These are phyloP conservation scores for Scytalidium lignicola DNA, from an alignment of 2,329 filamentous ascomycete species.

Conservation along the genomic window DNA sequence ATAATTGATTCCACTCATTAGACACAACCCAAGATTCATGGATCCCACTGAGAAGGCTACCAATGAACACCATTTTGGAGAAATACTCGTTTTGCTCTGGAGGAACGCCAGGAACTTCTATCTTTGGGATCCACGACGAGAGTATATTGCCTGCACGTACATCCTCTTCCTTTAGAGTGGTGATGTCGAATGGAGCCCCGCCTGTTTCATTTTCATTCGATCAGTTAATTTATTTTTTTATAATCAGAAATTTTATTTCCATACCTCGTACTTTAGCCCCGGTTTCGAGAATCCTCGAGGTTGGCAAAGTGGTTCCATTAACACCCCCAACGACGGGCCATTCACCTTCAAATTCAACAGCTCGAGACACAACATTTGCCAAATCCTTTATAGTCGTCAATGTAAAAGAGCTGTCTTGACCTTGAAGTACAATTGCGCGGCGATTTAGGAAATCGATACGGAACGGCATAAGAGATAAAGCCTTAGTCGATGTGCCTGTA, in stretches of 20 bases:
- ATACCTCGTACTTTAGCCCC: background rate
- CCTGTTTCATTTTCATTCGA: slow-evolving; percentile 1
- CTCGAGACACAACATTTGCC: slow-evolving; percentile 29
- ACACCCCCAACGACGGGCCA: slow-evolving; percentile 38
- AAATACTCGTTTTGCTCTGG: slow-evolving; percentile 20
- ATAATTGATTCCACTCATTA: slow-evolving; percentile 39
- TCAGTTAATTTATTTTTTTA: background rate
- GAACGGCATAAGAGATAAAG: slow-evolving; percentile 26
- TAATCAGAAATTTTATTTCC: background rate
- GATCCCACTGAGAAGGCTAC: slow-evolving; percentile 31
- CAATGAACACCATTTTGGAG: slow-evolving; percentile 24
- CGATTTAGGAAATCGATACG: slow-evolving; percentile 32
- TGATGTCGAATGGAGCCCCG: slow-evolving; percentile 10
- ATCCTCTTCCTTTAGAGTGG: slow-evolving; percentile 10
- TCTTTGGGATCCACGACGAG: slow-evolving; percentile 27
- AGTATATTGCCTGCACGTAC: slow-evolving; percentile 9
- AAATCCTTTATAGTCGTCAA: slow-evolving; percentile 32
- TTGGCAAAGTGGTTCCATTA: slow-evolving; percentile 20
- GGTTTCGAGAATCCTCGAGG: slow-evolving; percentile 21
- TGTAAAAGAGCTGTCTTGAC: slow-evolving; percentile 24
- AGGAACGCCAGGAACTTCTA: slow-evolving; percentile 27
- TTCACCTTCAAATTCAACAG: slow-evolving; percentile 34
- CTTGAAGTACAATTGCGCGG: slow-evolving; percentile 26
- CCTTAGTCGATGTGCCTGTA: slow-evolving; percentile 32
- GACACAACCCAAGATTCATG: slow-evolving; percentile 33